Conservation (phyloP, 148 eudicot species). For the Heliamphora exappendiculata region DNA sequence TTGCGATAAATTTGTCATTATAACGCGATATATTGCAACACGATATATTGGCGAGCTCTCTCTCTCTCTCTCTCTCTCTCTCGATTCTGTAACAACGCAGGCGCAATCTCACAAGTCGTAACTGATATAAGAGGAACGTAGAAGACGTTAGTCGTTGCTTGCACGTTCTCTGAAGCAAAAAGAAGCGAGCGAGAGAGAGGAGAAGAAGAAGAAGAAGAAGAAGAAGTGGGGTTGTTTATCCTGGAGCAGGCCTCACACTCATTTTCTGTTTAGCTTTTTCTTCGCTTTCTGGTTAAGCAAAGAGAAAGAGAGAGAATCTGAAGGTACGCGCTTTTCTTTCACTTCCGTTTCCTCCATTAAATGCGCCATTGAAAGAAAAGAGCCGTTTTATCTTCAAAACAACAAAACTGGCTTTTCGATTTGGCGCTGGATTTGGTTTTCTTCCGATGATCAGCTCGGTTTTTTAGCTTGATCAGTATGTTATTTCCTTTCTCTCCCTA, state of each 20-base stretch:
- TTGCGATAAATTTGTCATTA: too few species aligned
- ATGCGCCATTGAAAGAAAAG: background rate
- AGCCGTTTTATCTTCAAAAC: background rate
- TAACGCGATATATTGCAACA: background rate
- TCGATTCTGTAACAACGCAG: background rate
- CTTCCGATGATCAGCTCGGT: background rate
- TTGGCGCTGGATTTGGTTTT: constrained; percentile 8
- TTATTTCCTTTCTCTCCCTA: background rate
- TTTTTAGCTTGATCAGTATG: constrained; percentile 3
- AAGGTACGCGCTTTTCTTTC: constrained; percentile 18
- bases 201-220: background rate
- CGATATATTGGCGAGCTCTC: background rate
- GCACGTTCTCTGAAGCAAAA: constrained; percentile 25
- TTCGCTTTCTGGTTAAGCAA: constrained; percentile 24
- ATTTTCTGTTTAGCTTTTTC: constrained; percentile 13
- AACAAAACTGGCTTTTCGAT: background rate
- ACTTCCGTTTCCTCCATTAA: constrained; percentile 5
- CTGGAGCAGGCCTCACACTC: constrained; percentile 16
- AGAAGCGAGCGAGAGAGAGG: background rate
- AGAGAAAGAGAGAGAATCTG: background rate
- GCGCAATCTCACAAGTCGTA: too few species aligned
- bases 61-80: background rate
- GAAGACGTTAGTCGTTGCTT: constrained; percentile 19
- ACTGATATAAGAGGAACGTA: too few species aligned
- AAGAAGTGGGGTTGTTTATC: background rate